Evolutionary conservation across 163 green algal species (phyloP), one percentile per base, ranked within the genome.

Genomic region (Botryococcus braunii): DNA sequence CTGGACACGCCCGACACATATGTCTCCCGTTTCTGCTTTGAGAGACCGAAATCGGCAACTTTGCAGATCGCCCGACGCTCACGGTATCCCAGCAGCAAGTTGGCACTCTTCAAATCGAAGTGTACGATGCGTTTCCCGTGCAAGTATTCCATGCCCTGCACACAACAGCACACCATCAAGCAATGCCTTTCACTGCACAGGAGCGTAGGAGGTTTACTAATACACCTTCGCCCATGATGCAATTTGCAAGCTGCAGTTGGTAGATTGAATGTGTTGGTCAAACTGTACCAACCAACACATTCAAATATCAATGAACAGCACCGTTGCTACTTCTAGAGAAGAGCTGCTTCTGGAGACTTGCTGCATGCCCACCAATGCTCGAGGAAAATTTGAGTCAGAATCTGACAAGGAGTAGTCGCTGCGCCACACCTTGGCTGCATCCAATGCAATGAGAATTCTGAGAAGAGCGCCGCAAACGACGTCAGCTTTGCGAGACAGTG

Each of bases 71-170:
- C 83, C 17, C 79, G 77, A 40, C 81, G 75, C 71, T 92, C 86
- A 1, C 83, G 69, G 71, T 88, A 86, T 59, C 84, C 83, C 72
- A 93, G 75, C 71, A 93, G 79, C 67, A 87, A 57, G 65, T 91
- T 90, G 60, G 68, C 83, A 3, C 68, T 78, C 71, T 93, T 93
- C 13, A 93, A 69, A 73, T 93, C 87, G 70, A 93, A 93, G 68
- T 93, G 87, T 11, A 90, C 83, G 61, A 93, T 89, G 56, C 40
- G 38, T 79, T 89, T 91, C 13, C 58, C 34, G 72, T 93, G 87
- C 59, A 93, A 72, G 71, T 93, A 93, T 74, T 88, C 86, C 85
- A 93, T 89, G 43, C 86, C 86, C 83, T 90, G 77, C 64, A 32
- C 8, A 17, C 21, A 3, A 21, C 21, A 62, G 27, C 7, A 65